These are phyloP conservation scores for Eucommia ulmoides DNA, from an alignment of 257 asterid genomes.

Conservation along the genomic window DNA sequence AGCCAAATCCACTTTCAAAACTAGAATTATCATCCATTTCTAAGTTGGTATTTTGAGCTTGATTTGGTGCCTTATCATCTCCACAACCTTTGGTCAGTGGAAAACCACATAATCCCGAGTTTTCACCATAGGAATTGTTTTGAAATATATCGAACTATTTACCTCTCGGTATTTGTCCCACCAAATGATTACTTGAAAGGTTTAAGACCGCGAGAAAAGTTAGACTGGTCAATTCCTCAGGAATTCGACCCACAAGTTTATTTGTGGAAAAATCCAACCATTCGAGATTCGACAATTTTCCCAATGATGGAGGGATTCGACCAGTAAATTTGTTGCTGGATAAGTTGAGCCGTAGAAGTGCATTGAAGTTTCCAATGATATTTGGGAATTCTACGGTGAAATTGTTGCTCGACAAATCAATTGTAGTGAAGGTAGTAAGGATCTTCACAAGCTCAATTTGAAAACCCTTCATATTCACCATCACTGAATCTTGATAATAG, in stretches of 20 bases:
- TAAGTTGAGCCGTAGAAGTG: neutral
- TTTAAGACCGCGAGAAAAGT: neutral
- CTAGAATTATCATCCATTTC: neutral
- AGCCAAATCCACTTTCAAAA: neutral
- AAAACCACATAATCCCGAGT: conserved; percentile 7
- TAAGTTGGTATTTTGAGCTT: neutral
- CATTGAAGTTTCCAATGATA: neutral
- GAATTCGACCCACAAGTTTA: conserved; percentile 2
- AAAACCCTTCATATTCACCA: neutral
- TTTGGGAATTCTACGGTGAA: conserved; percentile 6
- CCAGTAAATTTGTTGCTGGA: conserved; percentile 5
- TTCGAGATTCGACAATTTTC: neutral
- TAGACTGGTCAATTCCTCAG: neutral
- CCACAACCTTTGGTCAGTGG: conserved; percentile 6
- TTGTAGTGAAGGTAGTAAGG: neutral
- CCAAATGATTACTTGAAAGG: neutral
- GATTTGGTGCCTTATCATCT: neutral
- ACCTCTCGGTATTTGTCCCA: conserved; percentile 4
- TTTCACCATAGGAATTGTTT: conserved; percentile 1
- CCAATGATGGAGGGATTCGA: conserved; percentile 1
- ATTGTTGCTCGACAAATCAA: conserved; percentile 6
- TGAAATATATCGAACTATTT: neutral
- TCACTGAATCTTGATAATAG: neutral
- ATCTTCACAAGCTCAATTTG: neutral
- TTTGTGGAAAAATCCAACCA: conserved; percentile 3